Evolutionary conservation across 2,329 filamentous ascomycete genomes (phyloP).

Genomic region (Penicillium sp.): DNA sequence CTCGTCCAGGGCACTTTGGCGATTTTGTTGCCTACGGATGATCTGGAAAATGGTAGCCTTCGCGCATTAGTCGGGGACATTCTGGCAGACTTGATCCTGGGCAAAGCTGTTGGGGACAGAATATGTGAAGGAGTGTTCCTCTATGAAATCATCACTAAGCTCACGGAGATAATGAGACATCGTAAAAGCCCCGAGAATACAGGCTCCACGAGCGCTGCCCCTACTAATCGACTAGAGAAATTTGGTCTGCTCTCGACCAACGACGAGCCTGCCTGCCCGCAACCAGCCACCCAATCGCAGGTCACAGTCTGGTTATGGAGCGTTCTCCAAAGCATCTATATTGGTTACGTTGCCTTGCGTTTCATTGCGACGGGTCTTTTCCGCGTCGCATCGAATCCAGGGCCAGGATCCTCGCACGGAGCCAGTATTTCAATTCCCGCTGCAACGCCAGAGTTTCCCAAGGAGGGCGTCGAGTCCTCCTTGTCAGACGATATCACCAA

Average conservation of each 20-base stretch:
- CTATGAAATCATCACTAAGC: slow-evolving; percentile 78
- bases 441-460: slow-evolving; percentile 24
- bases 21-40: slow-evolving; percentile 85
- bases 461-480: slow-evolving; percentile 32
- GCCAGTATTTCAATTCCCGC: slow-evolving; percentile 28
- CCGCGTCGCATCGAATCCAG: slow-evolving; percentile 66
- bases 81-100: slow-evolving; percentile 84
- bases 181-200: slow-evolving; percentile 9
- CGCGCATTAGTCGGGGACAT: slow-evolving; percentile 83
- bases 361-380: slow-evolving; percentile 64
- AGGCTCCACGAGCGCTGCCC: slow-evolving; percentile 14
- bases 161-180: slow-evolving; percentile 52
- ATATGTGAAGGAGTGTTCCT: slow-evolving; percentile 85
- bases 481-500: slow-evolving; percentile 24
- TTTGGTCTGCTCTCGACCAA: slow-evolving; percentile 55
- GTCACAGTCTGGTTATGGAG: slow-evolving; percentile 50
- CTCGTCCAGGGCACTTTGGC: slow-evolving; percentile 81
- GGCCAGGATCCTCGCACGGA: slow-evolving; percentile 31
- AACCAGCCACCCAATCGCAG: slow-evolving; percentile 36
- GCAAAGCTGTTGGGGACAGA: slow-evolving; percentile 76
- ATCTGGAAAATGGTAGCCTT: slow-evolving; percentile 83
- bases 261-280: slow-evolving; percentile 24
- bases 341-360: slow-evolving; percentile 63
- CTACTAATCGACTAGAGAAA: slow-evolving; percentile 52
- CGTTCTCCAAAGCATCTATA: slow-evolving; percentile 52